These are phyloP conservation scores for Fusarium mundagurra DNA, from an alignment of 2,329 filamentous ascomycete genomes.

Conservation along the genomic window DNA sequence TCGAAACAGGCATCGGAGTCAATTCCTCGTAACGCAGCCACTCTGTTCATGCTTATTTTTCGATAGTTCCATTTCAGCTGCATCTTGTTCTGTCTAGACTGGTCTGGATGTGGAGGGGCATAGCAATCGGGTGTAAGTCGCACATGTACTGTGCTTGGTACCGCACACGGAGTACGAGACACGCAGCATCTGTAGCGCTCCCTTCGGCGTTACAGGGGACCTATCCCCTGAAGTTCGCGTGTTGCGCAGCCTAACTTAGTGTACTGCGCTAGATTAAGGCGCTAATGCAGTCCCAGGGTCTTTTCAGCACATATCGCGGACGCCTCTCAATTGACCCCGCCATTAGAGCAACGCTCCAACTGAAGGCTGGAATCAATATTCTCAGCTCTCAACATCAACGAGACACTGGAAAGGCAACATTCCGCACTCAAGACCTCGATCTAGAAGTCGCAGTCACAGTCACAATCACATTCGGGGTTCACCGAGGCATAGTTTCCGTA, in stretches of 20 bases:
- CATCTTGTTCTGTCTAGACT: not conserved
- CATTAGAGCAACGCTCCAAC: not conserved
- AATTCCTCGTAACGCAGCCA: not conserved
- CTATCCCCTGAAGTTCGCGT: not conserved
- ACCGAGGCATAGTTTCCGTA: not conserved
- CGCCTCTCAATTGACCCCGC: not conserved
- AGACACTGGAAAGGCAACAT: not conserved
- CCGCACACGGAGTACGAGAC: not conserved
- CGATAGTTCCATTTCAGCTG: constrained; percentile 1
- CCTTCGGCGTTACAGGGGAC: not conserved
- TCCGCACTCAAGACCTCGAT: fast-evolving
- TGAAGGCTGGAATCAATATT: not conserved
- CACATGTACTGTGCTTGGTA: not conserved
- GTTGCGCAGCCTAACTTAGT: not conserved
- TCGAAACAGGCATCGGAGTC: not conserved
- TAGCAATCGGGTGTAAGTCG: not conserved
- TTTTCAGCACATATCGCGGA: not conserved
- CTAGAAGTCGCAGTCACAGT: not conserved
- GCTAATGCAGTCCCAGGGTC: not conserved
- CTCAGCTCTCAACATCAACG: fast-evolving
- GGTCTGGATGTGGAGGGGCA: not conserved
- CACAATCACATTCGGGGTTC: not conserved
- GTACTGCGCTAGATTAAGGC: fast-evolving
- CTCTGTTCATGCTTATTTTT: not conserved
- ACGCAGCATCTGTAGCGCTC: not conserved